Base-by-base conservation (phyloP, 805 yeast genomes). In the Pachysolen tannophilus region DNA sequence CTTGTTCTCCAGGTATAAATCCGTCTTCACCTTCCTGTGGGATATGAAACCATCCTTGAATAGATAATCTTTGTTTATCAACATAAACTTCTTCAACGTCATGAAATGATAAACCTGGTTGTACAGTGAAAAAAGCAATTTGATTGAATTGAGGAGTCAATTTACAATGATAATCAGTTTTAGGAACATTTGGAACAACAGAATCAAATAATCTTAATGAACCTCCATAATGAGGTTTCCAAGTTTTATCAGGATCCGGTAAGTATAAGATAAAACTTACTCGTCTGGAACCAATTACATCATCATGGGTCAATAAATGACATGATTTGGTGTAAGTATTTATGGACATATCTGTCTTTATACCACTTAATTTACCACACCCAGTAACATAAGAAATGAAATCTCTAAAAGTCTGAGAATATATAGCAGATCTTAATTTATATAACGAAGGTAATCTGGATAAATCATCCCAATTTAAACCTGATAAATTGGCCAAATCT, bases 31-130 rank as follows among this genome's bases (percentile, higher is more conserved):
- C 97, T 8, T 62, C 63, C 54, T 92, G 97, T 3, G 99, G 99
- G 34, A 88, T 84, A 56, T 92, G 99, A 53, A 90, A 94, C 99
- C 99, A 94, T 1, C 99, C 99, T 50, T 92, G 96, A 41, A 92
- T 85, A 1, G 95, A 84, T 24, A 92, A 63, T 50, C 99, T 70
- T 43, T 87, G 94, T 52, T 81, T 84, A 51, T 88, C 95, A 2
- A 79, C 95, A 41, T 80, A 72, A 1, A 94, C 98, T 56, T 92
- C 98, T 60, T 94, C 97, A 9, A 92, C 99, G 49, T 94, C 98
- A 56, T 92, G 99, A 69, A 92, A 92, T 2, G 95, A 83, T 32
- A 81, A 71, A 1, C 98, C 99, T 1, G 98, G 99, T 52, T 87
- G 92, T 10, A 92, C 97, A 5, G 82, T 81, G 67, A 92, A 92